Conservation (phyloP, 345 rosid genomes). For the Euphorbia tirucalli region DNA sequence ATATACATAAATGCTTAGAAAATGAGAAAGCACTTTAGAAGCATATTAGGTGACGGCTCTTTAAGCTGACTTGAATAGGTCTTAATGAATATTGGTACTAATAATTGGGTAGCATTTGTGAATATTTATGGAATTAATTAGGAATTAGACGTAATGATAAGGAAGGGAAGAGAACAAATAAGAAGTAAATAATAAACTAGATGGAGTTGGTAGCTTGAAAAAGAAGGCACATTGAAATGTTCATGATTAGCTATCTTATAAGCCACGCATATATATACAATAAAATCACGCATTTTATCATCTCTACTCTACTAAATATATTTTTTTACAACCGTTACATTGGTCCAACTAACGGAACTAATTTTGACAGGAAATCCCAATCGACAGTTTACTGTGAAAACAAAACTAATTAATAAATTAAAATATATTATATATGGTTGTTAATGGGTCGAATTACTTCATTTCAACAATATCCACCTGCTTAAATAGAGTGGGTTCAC, state of each 20-base stretch:
- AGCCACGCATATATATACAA: conserved; percentile 17
- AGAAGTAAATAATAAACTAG: neutral
- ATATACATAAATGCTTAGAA: no score
- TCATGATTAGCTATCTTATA: conserved; percentile 21
- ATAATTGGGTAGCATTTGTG: neutral
- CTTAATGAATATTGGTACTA: neutral
- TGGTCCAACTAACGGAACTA: conserved; percentile 24
- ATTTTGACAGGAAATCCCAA: neutral
- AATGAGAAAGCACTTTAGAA: no score
- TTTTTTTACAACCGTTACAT: neutral
- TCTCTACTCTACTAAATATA: neutral
- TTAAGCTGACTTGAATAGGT: neutral
- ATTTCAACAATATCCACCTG: neutral
- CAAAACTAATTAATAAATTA: neutral
- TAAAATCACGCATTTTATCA: conserved; percentile 9
- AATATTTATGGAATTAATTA: no score
- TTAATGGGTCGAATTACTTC: neutral
- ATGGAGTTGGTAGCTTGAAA: conserved; percentile 15
- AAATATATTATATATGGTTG: neutral
- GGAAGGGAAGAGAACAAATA: neutral
- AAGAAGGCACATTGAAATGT: conserved; percentile 6
- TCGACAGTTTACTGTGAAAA: conserved; percentile 4
- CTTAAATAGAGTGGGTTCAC: neutral
- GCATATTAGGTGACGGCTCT: neutral
- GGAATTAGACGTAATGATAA: no score